These are phyloP conservation scores for Naegleria lovaniensis DNA, from an alignment of 208 protist genomes.

Conservation along the genomic window DNA sequence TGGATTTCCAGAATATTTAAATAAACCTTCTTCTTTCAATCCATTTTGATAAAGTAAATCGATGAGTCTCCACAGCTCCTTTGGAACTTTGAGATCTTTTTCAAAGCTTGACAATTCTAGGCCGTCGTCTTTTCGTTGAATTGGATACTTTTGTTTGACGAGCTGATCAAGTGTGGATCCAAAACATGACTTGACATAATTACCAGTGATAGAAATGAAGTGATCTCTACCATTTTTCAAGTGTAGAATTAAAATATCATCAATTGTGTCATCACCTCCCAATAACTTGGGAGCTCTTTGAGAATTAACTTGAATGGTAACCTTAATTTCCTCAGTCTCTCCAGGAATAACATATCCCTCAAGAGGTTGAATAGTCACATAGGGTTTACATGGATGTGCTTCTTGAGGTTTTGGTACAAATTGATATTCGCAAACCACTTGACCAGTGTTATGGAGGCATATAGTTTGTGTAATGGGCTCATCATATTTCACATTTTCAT, in stretches of 20 bases:
- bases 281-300: background rate
- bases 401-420: conserved; percentile 13
- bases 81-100: background rate
- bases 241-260: conserved; percentile 31
- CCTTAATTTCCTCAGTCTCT: conserved; percentile 15
- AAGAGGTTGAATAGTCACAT: conserved; percentile 1
- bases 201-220: conserved; percentile 28
- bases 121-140: background rate
- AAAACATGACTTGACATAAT: conserved; percentile 18
- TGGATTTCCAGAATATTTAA: background rate
- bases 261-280: background rate
- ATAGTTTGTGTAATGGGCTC: background rate
- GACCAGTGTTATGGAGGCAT: background rate
- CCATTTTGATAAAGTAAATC: conserved; percentile 30
- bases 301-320: background rate
- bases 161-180: background rate
- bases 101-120: background rate
- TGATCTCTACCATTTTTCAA: conserved; percentile 30
- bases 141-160: background rate
- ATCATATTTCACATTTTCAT: conserved; percentile 10
- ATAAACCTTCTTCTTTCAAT: conserved; percentile 22
- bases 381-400: background rate
- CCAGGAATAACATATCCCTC: conserved; percentile 3
- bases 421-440: conserved; percentile 23
- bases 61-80: conserved; percentile 18